Evolutionary conservation across 2,329 filamentous ascomycete genomes (phyloP), one percentile per base, ranked within the genome.

Genomic region (Hypoxylon rubiginosum): DNA sequence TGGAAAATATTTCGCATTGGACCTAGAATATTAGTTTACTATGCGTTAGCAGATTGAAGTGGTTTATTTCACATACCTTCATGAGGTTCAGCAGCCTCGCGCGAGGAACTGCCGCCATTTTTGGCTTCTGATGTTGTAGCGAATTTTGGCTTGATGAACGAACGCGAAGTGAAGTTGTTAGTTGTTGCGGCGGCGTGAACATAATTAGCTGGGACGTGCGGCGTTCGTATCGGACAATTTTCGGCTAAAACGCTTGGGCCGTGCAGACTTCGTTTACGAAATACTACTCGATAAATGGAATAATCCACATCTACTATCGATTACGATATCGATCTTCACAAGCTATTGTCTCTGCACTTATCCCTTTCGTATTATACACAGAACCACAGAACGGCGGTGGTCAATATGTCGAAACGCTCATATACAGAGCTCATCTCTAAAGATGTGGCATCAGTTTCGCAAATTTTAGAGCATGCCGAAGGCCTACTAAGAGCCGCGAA

Each of bases 1-100:
- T 92, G 75, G 90, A 91, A 85, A 98, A 99, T 82, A 98, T 88
- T 79, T 90, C 89, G 86, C 93, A 97, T 91, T 94, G 94, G 76
- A 88, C 87, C 94, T 97, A 74, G 45, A 10, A 50, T 21, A 45
- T 72, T 19, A 71, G 67, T 32, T 52, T 57, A 13, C 39, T 67
- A 43, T 69, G 64, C 9, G 15, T 17, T 43, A n/a, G 17, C 43
- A 72, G 32, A 65, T 39, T 9, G 28, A 9, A n/a, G 2, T 11
- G 26, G 17, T 24, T 24, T 39, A 0, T 30, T 2, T 0, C 3
- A 39, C 72, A 49, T 80, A 93, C 94, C 90, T 93, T 94, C 84
- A 95, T 88, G 69, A 97, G 86, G 77, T 93, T 91, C 70, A 91
- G 76, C 69, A 91, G 71, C 76, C 89, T 83, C 65, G 87, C 82